Base-by-base conservation (phyloP, 805 yeast genomes). In the Yamadazyma phyllophila region DNA sequence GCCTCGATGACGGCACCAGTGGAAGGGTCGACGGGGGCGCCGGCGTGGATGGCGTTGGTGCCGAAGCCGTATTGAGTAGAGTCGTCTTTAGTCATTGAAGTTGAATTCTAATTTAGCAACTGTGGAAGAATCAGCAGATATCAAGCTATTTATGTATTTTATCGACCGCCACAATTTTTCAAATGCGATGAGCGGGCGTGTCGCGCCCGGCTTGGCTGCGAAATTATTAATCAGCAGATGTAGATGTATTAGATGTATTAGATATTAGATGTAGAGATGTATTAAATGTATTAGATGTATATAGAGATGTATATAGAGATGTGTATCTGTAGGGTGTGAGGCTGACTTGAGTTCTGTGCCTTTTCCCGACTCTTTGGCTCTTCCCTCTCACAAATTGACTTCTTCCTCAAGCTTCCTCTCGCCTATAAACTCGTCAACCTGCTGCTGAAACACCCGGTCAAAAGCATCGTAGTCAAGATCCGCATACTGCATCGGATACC, bases 1-100 rank as follows among this genome's bases (percentile, higher is more conserved):
- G 96, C 85, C 50, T 85, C 85, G 53, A 88, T 88, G 49, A 88
- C 96, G 24, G 96, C 94, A 49, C 96, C 96, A 47, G 94, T 88
- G 51, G 65, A 62, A 37, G 83, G 78, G 58, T 84, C 89, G 52
- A 81, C 81, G 35, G 74, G 76, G 13, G 90, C 77, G 53, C 96
- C 96, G 26, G 86, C 85, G 67, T 88, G 96, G 56, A 88, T 85
- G 46, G 96, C 96, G 59, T 75, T 76, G 44, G 96, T 88, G 48
- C 85, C 91, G 61, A 88, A 88, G 12, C 75, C 76, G 65, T 60
- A 69, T 46, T 62, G 53, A 20, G 56, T 32, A 15, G 52, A 34
- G 46, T 52, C 49, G 49, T 68, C 70, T 53, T 67, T 66, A 36
- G 78, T 73, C 78, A 74, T 72, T 29, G 31, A 29, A 29, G 40